Conservation (phyloP, 2,329 filamentous ascomycete genomes). For the Myriangium duriaei region DNA sequence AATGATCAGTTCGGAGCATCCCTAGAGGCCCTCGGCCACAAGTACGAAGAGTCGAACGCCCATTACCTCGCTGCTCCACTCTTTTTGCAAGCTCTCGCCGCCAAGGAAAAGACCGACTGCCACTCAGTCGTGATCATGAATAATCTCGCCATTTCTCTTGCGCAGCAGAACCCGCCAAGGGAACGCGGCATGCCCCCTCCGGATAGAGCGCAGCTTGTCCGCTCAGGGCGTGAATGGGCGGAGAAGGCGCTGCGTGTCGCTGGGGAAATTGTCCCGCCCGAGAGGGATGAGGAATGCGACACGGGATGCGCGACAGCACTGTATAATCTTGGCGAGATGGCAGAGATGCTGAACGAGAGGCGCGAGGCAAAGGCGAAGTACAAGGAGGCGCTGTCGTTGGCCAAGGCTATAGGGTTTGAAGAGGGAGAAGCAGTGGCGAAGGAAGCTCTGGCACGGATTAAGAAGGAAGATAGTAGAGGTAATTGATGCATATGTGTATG, state of each 20-base stretch:
- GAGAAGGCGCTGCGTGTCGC: constrained; percentile 60
- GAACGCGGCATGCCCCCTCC: constrained; percentile 27
- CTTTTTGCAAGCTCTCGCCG: constrained; percentile 69
- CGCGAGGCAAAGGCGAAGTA: constrained; percentile 56
- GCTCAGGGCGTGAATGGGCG: constrained; percentile 66
- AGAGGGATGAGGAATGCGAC: constrained; percentile 68
- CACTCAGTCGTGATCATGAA: constrained; percentile 80
- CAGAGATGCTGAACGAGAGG: constrained; percentile 56
- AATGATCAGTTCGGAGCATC: constrained; percentile 60
- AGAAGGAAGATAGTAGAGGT: too few species aligned
- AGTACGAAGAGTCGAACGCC: constrained; percentile 61
- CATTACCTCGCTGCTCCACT: constrained; percentile 75
- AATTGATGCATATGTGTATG: too few species aligned
- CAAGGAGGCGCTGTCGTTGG: constrained; percentile 51
- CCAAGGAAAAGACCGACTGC: constrained; percentile 53
- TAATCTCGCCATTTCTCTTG: constrained; percentile 62
- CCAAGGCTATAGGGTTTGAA: constrained; percentile 34
- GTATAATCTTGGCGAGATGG: constrained; percentile 79
- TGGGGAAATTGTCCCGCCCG: constrained; percentile 49
- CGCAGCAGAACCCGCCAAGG: constrained; percentile 44
- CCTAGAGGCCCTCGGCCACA: constrained; percentile 63
- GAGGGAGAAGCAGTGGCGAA: constrained; percentile 33
- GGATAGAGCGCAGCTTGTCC: constrained; percentile 45
- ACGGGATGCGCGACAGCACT: constrained; percentile 68
- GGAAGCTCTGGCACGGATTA: constrained; percentile 27